Percentiles rank a stretch among this genome's conserved stretches.
phyloP scores from a whole-genome alignment of 2,329 filamentous ascomycete genomes.

The Botryosphaeria dothidea region DNA sequence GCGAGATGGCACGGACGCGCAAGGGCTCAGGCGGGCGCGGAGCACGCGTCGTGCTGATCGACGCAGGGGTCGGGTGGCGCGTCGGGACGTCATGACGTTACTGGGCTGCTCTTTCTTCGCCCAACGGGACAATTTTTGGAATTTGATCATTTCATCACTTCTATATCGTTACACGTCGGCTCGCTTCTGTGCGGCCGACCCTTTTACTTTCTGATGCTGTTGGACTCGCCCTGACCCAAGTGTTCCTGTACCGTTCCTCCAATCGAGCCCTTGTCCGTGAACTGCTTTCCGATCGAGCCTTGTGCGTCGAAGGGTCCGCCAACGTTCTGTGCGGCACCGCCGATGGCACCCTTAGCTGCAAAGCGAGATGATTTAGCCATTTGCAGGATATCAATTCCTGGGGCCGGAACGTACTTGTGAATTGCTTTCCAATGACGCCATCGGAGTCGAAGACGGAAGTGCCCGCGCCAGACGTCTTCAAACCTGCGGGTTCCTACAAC shows the following conservation, averaged over 20 bases:
- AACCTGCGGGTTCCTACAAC: slow-evolving; percentile 9
- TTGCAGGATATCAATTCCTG: no score
- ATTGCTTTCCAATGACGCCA: slow-evolving; percentile 38
- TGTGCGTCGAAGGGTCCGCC: slow-evolving; percentile 39
- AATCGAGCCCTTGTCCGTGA: slow-evolving; percentile 37
- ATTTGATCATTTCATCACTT: no score
- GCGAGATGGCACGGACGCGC: not conserved
- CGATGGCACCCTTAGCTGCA: slow-evolving; percentile 34
- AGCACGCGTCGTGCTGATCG: not conserved
- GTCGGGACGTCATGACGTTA: not conserved
- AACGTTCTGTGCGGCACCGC: slow-evolving; percentile 37
- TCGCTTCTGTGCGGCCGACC: not conserved
- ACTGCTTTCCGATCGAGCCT: slow-evolving; percentile 41
- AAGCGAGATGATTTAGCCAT: no score
- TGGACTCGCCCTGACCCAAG: slow-evolving; percentile 6
- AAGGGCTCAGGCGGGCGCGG: not conserved
- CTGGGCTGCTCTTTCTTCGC: no score
- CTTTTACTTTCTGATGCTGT: not conserved
- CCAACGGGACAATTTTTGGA: no score
- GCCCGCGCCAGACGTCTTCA: not conserved
- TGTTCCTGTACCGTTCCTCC: slow-evolving; percentile 37
- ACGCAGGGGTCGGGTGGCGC: not conserved
- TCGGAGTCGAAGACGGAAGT: slow-evolving; percentile 29
- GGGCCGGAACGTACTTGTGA: slow-evolving; percentile 32
- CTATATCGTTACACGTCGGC: no score